phyloP scores from a whole-genome alignment of 192 early-diverging fungal genomes.

The Chytriomyces hyalinus region DNA sequence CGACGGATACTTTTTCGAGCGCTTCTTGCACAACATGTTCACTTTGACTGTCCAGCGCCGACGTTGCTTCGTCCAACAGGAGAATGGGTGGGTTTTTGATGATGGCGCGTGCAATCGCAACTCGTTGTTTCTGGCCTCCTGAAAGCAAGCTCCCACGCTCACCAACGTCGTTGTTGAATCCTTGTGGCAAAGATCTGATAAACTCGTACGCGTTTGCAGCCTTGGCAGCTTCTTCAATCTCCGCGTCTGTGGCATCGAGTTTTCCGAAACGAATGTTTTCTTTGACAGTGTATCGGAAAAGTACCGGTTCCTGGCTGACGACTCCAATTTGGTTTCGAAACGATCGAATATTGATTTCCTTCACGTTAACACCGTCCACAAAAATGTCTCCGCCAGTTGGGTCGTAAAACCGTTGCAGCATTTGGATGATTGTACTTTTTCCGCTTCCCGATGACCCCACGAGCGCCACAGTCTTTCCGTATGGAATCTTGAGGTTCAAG shows the following conservation, averaged over 20 bases:
- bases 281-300: constrained; percentile 50
- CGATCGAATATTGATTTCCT: constrained; percentile 76
- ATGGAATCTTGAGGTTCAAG: constrained; percentile 69
- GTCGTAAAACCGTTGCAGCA: constrained; percentile 88
- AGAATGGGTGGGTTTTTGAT: constrained; percentile 85
- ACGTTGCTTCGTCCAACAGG: constrained; percentile 64
- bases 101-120: constrained; percentile 80
- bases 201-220: constrained; percentile 84
- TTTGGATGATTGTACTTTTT: constrained; percentile 83
- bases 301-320: constrained; percentile 53
- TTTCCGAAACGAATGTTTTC: constrained; percentile 60
- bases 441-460: constrained; percentile 86
- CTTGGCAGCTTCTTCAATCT: constrained; percentile 47
- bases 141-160: constrained; percentile 63
- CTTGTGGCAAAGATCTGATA: constrained; percentile 78
- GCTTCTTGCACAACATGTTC: constrained; percentile 59
- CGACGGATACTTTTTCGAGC: constrained; percentile 48
- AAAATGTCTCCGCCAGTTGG: constrained; percentile 57
- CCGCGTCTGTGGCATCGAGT: constrained; percentile 62
- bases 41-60: constrained; percentile 56
- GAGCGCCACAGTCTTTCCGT: constrained; percentile 88
- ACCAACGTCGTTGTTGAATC: constrained; percentile 52
- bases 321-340: constrained; percentile 82
- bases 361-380: constrained; percentile 77
- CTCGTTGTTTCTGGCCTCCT: constrained; percentile 86